Conservation (phyloP, 345 rosid species). For the Dipteronia dyeriana region DNA sequence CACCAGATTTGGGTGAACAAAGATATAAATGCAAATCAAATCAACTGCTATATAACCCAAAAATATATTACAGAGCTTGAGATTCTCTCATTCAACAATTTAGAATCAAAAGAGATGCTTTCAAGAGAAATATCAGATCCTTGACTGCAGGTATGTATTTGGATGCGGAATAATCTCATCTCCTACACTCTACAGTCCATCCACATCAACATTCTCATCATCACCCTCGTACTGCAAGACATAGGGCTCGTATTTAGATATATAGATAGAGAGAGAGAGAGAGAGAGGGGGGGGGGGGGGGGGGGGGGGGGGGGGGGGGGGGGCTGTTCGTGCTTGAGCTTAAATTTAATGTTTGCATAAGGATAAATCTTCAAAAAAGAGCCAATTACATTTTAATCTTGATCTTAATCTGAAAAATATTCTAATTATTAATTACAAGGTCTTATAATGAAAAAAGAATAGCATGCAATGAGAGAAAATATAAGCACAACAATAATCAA, state of each 20-base stretch:
- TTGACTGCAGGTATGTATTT: neutral
- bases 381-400: neutral
- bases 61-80: neutral
- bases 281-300: neutral
- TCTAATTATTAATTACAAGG: neutral
- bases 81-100: neutral
- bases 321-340: neutral
- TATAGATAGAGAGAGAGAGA: neutral
- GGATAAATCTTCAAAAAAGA: neutral
- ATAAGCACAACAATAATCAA: neutral
- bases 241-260: neutral
- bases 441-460: neutral
- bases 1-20: neutral
- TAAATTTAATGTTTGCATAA: neutral
- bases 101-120: neutral
- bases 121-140: neutral
- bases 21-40: neutral
- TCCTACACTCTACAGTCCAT: slow-evolving; percentile 35
- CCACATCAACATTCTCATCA: slow-evolving; percentile 43
- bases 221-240: slow-evolving; percentile 46
- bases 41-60: neutral
- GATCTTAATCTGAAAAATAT: neutral
- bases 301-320: neutral
- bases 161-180: slow-evolving; percentile 25
- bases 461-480: neutral